A percentile compares a stretch with the other conserved stretches of the same genome.
Evolutionary conservation across 2,329 filamentous ascomycete genomes (phyloP).

Genomic region (Phoma sp.): DNA sequence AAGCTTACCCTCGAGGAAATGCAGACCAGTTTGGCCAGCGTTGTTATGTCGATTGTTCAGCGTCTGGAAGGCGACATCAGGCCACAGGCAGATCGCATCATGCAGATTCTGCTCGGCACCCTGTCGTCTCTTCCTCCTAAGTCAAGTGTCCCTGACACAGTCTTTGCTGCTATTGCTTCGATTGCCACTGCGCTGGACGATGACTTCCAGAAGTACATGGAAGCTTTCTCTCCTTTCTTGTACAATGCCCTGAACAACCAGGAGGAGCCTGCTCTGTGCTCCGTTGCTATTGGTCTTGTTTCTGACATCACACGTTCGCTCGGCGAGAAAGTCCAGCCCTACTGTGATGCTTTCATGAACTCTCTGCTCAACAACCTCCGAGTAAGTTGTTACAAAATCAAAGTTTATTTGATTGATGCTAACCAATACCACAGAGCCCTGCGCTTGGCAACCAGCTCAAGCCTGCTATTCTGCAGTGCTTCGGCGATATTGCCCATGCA

Average conservation of each 20-base stretch:
- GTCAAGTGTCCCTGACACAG: conserved; percentile 91
- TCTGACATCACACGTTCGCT: conserved; percentile 95
- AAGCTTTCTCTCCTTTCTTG: conserved; percentile 88
- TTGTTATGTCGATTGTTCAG: conserved; percentile 89
- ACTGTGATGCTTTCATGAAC: conserved; percentile 98
- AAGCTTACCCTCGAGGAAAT: conserved; percentile 96
- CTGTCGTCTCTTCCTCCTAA: conserved; percentile 79
- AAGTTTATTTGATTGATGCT: not conserved
- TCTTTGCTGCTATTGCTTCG: conserved; percentile 92
- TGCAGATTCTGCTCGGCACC: conserved; percentile 85
- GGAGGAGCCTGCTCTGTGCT: conserved; percentile 91
- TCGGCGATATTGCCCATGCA: conserved; percentile 95
- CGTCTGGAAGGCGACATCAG: conserved; percentile 90
- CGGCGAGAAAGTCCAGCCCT: conserved; percentile 89
- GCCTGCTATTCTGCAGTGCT: conserved; percentile 96
- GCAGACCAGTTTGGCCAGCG: conserved; percentile 92
- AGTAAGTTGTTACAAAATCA: conserved; percentile 56
- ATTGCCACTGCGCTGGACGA: conserved; percentile 90
- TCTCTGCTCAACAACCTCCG: conserved; percentile 90
- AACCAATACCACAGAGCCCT: conserved; percentile 65
- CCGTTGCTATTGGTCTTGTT: conserved; percentile 96
- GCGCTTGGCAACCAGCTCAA: conserved; percentile 96
- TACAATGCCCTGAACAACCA: conserved; percentile 95
- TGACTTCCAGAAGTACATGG: conserved; percentile 97
- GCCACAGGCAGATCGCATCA: conserved; percentile 91